Base-by-base conservation (phyloP, 352 stramenopile species). In the Phytophthora fragariae region DNA sequence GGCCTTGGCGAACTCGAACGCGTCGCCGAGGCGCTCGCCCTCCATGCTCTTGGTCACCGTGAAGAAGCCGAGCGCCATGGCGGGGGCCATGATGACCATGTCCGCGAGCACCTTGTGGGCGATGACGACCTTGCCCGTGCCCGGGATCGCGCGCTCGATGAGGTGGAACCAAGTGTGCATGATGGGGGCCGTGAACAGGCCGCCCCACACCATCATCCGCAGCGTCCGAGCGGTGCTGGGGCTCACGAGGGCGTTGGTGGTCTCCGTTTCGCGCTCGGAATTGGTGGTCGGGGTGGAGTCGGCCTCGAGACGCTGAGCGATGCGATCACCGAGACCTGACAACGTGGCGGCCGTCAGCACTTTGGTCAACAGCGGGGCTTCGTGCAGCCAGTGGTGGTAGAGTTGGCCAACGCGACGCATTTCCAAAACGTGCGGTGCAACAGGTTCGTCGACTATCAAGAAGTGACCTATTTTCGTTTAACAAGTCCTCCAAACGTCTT, bases 111-210 rank as follows among this genome's bases (percentile, higher is more conserved):
- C 78, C 57, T 86, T 88, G 68, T 82, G 73, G 52, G 59, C 72
- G 31, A 88, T 67, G 10, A 65, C 79, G 6, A 73, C 49, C 21
- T 72, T 70, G 27, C 68, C 62, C 7, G 60, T 69, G 19, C 70
- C 77, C 1, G 71, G 73, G 19, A 83, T 79, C 41, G 77, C 50
- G 76, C 65, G 63, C 65, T 98, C 93, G 33, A 98, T 84, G 35
- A 93, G 52, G 21, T 90, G 79, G 68, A 97, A 98, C 75, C 96
- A 98, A 58, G 87, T 96, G 76, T 98, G 91, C 80, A 95, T 96
- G 70, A 83, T 84, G 14, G 92, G 92, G 31, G 92, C 90, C 69
- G 97, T 90, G 44, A 97, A 80, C 15, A 95, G 62, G 11, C 95
- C 86, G 31, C 92, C 92, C 73, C 96, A 98, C 39, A 96, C 80